These are phyloP conservation scores for Tilletiopsis washingtonensis DNA, from an alignment of 1,284 basidiomycete species.

Conservation along the genomic window DNA sequence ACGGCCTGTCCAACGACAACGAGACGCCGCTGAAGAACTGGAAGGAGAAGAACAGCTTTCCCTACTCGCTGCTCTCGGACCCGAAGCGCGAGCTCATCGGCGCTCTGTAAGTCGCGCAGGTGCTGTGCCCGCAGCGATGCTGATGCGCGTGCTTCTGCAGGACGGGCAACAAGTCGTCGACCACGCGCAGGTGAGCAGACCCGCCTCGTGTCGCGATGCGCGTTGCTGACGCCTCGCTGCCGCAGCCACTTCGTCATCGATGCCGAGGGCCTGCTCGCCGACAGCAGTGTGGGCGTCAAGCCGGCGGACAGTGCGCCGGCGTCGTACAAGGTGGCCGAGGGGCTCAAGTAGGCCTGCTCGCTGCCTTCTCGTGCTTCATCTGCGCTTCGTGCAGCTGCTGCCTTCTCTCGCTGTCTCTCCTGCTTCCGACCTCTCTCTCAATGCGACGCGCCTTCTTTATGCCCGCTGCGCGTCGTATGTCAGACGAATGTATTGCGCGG, in stretches of 20 bases:
- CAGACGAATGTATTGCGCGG: no score
- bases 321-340: no score
- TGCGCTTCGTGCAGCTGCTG: no score
- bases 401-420: no score
- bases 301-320: no score
- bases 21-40: slow-evolving; percentile 58
- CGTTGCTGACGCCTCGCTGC: not conserved
- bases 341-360: no score
- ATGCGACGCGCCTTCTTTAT: no score
- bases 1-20: slow-evolving; percentile 77
- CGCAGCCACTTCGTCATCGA: slow-evolving; percentile 39
- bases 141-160: no score
- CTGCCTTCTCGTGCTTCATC: no score
- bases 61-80: slow-evolving; percentile 78
- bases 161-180: slow-evolving; percentile 67
- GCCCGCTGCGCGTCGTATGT: no score
- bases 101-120: slow-evolving; percentile 54
- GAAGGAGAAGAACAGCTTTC: slow-evolving; percentile 60
- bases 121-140: no score
- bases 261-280: slow-evolving; percentile 21
- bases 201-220: not conserved
- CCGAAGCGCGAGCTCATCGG: slow-evolving; percentile 70
- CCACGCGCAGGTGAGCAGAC: slow-evolving; percentile 48
- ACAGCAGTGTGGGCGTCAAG: slow-evolving; percentile 24
- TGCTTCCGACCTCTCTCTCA: no score